Conservation (phyloP, 768 basidiomycete species). For the Hypsizygus marmoreus region DNA sequence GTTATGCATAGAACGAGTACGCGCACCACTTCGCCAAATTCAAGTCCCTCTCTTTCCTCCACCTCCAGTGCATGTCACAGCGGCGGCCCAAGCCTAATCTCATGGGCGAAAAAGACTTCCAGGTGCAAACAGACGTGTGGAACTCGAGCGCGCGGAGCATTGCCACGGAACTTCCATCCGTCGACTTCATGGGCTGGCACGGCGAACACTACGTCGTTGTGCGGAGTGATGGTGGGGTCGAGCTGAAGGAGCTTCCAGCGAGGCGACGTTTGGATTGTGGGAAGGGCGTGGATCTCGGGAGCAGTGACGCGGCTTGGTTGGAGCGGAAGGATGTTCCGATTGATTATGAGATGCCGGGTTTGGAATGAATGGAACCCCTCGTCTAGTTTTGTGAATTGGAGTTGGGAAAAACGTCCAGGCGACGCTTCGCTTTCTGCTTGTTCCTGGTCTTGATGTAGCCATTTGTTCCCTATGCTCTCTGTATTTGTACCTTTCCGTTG, state of each 20-base stretch:
- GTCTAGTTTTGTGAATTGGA: neutral
- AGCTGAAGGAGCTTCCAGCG: slow-evolving; percentile 63
- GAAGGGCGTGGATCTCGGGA: slow-evolving; percentile 65
- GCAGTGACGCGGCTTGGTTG: slow-evolving; percentile 63
- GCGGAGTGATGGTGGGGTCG: slow-evolving; percentile 34
- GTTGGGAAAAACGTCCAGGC: neutral
- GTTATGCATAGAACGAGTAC: slow-evolving; percentile 48
- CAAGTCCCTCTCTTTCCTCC: slow-evolving; percentile 57
- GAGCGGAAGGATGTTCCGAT: slow-evolving; percentile 77
- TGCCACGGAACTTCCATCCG: slow-evolving; percentile 46
- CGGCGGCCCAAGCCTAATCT: slow-evolving; percentile 57
- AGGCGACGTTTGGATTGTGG: slow-evolving; percentile 61
- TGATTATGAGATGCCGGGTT: slow-evolving; percentile 67
- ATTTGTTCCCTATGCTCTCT: too few species aligned
- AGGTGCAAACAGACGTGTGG: slow-evolving; percentile 60
- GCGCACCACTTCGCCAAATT: slow-evolving; percentile 49
- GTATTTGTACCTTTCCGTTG: too few species aligned
- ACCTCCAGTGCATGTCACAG: slow-evolving; percentile 49
- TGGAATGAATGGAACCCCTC: slow-evolving; percentile 25
- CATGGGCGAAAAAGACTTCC: slow-evolving; percentile 61
- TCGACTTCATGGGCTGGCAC: slow-evolving; percentile 76
- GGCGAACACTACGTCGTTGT: slow-evolving; percentile 71
- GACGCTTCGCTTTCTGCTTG: neutral
- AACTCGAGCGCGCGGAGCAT: slow-evolving; percentile 50
- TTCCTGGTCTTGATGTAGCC: too few species aligned